Conservation (phyloP, 2,329 filamentous ascomycete species). For the Cordyceps fumosorosea region DNA sequence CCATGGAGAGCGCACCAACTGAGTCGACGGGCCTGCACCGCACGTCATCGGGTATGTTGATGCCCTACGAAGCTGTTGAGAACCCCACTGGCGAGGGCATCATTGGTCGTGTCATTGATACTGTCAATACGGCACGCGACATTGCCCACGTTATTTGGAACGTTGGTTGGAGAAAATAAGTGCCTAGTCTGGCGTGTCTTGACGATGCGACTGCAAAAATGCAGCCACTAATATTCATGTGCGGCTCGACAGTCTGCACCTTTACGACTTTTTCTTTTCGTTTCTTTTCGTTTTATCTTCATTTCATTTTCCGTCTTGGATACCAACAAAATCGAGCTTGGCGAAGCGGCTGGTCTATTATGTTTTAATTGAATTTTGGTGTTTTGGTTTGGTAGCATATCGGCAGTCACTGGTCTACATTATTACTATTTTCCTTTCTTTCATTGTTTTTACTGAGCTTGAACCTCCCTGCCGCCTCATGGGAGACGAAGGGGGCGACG, state of each 20-base stretch:
- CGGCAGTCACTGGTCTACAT: conserved; percentile 2
- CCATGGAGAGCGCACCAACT: conserved; percentile 32
- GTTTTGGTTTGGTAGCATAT: conserved; percentile 4
- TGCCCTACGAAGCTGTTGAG: conserved; percentile 76
- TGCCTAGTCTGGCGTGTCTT: conserved; percentile 9
- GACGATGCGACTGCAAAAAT: background rate
- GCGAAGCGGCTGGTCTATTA: conserved; percentile 4
- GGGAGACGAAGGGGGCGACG: background rate
- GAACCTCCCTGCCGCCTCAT: background rate
- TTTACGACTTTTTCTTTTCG: background rate
- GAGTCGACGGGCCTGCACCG: conserved; percentile 61
- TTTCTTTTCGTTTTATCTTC: background rate
- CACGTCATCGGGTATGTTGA: conserved; percentile 83
- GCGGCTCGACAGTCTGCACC: background rate
- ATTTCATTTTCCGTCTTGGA: conserved; percentile 11
- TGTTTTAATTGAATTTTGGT: background rate
- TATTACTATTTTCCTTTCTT: background rate
- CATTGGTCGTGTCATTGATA: conserved; percentile 75
- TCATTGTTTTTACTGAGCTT: background rate
- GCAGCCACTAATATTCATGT: background rate
- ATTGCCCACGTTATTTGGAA: conserved; percentile 69
- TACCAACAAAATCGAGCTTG: conserved; percentile 7
- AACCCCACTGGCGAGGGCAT: conserved; percentile 54
- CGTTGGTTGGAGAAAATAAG: conserved; percentile 54
- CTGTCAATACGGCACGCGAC: conserved; percentile 65